A percentile compares a stretch with the other conserved stretches of the same genome.
Conservation (phyloP, 1,139 yeast genomes). For the Arxiozyma telluris region DNA sequence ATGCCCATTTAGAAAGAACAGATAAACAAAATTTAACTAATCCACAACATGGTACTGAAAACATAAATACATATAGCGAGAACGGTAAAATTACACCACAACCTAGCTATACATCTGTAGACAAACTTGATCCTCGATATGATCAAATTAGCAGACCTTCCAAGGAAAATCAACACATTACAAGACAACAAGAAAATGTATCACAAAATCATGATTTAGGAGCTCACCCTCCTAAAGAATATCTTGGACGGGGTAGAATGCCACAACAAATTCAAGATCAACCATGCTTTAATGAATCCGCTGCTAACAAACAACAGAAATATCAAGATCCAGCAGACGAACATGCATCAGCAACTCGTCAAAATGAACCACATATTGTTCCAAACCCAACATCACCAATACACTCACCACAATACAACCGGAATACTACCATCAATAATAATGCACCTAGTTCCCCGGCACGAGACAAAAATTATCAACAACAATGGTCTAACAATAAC, state of each 20-base stretch:
- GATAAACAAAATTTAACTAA: neutral
- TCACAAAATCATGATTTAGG: neutral
- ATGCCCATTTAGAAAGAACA: neutral
- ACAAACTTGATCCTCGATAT: neutral
- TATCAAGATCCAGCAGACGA: neutral
- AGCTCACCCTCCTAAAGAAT: neutral
- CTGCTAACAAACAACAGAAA: neutral
- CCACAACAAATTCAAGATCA: neutral
- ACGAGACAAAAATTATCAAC: neutral
- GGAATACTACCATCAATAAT: neutral
- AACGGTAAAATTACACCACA: neutral
- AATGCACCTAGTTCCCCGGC: neutral
- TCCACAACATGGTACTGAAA: neutral
- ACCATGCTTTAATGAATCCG: neutral
- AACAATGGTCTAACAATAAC: neutral
- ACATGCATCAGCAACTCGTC: neutral
- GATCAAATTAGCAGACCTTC: neutral
- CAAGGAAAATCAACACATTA: neutral
- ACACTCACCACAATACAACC: neutral
- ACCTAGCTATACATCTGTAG: neutral
- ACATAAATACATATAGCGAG: neutral
- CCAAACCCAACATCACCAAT: neutral
- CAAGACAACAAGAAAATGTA: neutral
- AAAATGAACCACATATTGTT: neutral
- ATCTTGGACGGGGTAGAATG: neutral